These are phyloP conservation scores for Nothophytophthora sp. DNA, from an alignment of 352 stramenopile species.

Conservation along the genomic window DNA sequence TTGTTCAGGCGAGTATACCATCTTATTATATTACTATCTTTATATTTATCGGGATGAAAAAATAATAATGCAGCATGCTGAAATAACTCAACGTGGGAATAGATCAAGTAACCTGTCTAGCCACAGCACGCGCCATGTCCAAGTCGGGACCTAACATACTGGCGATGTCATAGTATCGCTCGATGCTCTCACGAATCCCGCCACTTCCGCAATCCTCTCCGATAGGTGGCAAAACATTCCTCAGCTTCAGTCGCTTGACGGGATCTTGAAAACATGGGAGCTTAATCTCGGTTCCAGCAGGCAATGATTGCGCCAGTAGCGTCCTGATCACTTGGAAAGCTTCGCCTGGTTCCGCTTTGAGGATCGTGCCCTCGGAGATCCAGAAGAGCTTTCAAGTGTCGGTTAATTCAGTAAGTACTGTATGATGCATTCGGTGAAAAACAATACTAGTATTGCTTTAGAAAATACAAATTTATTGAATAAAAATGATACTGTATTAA, in stretches of 20 bases:
- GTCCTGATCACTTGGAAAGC: too few relatives aligned
- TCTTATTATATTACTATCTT: slow-evolving; percentile 1
- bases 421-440: too few relatives aligned
- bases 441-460: too few relatives aligned
- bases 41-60: slow-evolving; percentile 5
- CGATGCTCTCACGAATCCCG: slow-evolving; percentile 21
- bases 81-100: slow-evolving; percentile 19
- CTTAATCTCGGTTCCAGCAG: slow-evolving; percentile 29
- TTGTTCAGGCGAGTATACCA: background rate
- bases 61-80: slow-evolving; percentile 5
- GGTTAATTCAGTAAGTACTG: too few relatives aligned
- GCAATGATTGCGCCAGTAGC: slow-evolving; percentile 18
- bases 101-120: slow-evolving; percentile 18
- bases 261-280: slow-evolving; percentile 29
- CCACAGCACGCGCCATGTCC: slow-evolving; percentile 34
- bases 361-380: too few relatives aligned
- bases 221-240: slow-evolving; percentile 17
- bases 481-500: too few relatives aligned
- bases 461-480: too few relatives aligned
- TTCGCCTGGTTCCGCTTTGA: too few relatives aligned
- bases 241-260: slow-evolving; percentile 43
- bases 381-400: too few relatives aligned
- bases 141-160: slow-evolving; percentile 38
- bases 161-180: slow-evolving; percentile 43
- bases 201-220: slow-evolving; percentile 14